Conservation (phyloP, 371 early-diverging fungal species). For the Mucor mucedo region DNA sequence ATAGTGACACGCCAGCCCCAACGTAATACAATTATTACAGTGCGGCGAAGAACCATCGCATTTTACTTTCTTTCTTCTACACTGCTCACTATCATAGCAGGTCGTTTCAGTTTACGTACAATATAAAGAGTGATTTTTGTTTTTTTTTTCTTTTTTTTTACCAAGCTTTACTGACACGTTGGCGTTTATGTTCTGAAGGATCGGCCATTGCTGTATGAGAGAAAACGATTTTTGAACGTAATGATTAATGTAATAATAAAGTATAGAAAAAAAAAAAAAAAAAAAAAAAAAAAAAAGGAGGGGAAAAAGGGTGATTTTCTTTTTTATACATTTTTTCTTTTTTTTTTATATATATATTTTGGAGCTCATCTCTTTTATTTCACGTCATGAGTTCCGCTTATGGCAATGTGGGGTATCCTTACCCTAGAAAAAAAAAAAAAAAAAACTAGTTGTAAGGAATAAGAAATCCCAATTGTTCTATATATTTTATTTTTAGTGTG, state of each 20-base stretch:
- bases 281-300: constrained; percentile 6
- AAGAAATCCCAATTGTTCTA: neutral
- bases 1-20: constrained; percentile 41
- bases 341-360: neutral
- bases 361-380: neutral
- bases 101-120: no score
- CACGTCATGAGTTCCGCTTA: constrained; percentile 20
- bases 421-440: neutral
- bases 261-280: constrained; percentile 8
- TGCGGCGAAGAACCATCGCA: constrained; percentile 60
- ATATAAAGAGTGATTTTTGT: constrained; percentile 1
- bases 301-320: neutral
- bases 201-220: constrained; percentile 4
- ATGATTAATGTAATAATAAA: neutral
- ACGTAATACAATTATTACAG: constrained; percentile 47
- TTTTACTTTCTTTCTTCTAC: constrained; percentile 67
- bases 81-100: constrained; percentile 48
- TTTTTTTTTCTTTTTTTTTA: constrained; percentile 19
- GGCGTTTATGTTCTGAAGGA: constrained; percentile 39
- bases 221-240: neutral
- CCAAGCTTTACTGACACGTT: constrained; percentile 56
- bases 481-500: neutral
- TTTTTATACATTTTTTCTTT: neutral
- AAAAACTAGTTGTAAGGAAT: neutral
- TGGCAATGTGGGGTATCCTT: constrained; percentile 21